Percentiles rank a stretch among this genome's conserved stretches.
phyloP scores from a whole-genome alignment of 2,329 filamentous ascomycete genomes.

The Clarireedia sp. region DNA sequence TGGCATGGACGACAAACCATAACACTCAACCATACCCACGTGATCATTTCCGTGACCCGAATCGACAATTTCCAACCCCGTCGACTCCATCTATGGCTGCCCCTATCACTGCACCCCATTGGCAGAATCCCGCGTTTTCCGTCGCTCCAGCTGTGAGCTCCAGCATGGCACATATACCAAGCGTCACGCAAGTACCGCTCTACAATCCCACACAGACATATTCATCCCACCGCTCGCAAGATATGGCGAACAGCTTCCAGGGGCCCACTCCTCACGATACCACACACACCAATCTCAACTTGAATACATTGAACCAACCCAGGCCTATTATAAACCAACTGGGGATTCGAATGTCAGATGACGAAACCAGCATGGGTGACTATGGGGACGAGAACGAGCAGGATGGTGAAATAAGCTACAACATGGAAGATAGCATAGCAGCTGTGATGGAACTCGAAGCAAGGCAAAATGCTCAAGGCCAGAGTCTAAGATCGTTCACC shows the following conservation, averaged over 20 bases:
- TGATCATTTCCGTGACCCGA: background rate
- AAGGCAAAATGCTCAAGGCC: conserved; percentile 24
- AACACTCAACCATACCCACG: background rate
- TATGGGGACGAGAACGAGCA: conserved; percentile 33
- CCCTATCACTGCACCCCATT: background rate
- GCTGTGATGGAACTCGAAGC: conserved; percentile 24
- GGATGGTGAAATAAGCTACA: conserved; percentile 27
- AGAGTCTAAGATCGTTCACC: conserved; percentile 37
- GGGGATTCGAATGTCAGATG: conserved; percentile 30
- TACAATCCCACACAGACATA: background rate
- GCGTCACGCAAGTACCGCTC: background rate
- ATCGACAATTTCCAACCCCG: background rate
- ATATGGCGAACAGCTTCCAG: too few species aligned
- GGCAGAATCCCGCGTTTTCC: conserved; percentile 1
- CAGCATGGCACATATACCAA: background rate
- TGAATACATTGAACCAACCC: background rate
- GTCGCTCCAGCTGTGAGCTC: background rate
- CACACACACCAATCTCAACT: background rate
- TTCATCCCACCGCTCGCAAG: background rate
- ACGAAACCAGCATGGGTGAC: conserved; percentile 8
- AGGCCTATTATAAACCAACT: background rate
- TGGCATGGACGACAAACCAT: background rate
- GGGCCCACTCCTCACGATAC: background rate
- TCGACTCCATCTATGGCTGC: background rate
- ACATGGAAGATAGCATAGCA: background rate